phyloP scores from a whole-genome alignment of 2,329 filamentous ascomycete species.

The Lasiodiplodia theobromae region DNA sequence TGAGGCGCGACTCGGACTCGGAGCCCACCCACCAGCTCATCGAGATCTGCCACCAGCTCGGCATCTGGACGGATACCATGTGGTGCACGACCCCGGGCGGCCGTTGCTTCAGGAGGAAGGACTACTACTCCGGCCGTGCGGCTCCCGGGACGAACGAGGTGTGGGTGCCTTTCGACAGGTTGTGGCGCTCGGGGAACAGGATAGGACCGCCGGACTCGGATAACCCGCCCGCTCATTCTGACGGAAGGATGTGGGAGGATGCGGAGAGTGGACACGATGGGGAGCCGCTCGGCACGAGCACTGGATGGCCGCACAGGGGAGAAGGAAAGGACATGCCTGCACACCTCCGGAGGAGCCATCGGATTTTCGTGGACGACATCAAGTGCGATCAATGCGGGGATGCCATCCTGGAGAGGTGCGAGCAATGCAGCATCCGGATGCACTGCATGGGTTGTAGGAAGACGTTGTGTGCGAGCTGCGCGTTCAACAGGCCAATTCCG shows the following conservation, averaged over 20 bases:
- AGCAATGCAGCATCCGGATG: slow-evolving; percentile 68
- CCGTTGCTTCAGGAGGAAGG: slow-evolving; percentile 62
- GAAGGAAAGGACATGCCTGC: slow-evolving; percentile 63
- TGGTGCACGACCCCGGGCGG: slow-evolving; percentile 67
- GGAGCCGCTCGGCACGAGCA: slow-evolving; percentile 61
- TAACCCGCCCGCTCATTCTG: slow-evolving; percentile 45
- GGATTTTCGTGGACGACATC: slow-evolving; percentile 59
- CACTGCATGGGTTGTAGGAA: slow-evolving; percentile 67
- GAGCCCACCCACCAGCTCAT: slow-evolving; percentile 68
- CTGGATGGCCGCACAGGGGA: slow-evolving; percentile 48
- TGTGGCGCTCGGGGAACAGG: slow-evolving; percentile 67
- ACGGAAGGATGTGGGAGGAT: slow-evolving; percentile 64
- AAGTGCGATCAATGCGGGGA: slow-evolving; percentile 63
- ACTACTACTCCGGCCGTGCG: slow-evolving; percentile 63
- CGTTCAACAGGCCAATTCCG: slow-evolving; percentile 62
- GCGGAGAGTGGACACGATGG: slow-evolving; percentile 62
- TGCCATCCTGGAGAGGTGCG: slow-evolving; percentile 62
- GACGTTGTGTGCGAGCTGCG: slow-evolving; percentile 66
- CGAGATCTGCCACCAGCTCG: slow-evolving; percentile 63
- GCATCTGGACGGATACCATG: slow-evolving; percentile 67
- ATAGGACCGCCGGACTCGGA: slow-evolving; percentile 53
- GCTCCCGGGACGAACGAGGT: slow-evolving; percentile 64
- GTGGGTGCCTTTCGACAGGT: slow-evolving; percentile 67
- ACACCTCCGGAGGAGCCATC: slow-evolving; percentile 62
- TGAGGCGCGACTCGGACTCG: slow-evolving; percentile 65